These are phyloP conservation scores for Agaricus blazei DNA, from an alignment of 768 basidiomycete species.

Conservation along the genomic window DNA sequence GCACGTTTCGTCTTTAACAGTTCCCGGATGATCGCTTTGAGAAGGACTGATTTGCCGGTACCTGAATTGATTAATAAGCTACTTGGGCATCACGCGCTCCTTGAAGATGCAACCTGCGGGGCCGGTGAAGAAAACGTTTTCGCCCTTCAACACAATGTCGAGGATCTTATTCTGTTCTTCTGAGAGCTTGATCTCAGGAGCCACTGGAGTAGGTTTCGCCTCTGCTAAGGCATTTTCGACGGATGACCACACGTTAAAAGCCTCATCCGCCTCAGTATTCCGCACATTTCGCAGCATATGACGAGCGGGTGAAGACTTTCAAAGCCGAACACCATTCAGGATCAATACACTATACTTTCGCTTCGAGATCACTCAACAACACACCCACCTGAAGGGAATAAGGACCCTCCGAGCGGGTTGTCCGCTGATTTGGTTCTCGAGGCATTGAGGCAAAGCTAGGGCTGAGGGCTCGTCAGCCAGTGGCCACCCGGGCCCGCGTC, in stretches of 20 bases:
- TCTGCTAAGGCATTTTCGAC: neutral
- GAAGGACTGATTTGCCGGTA: constrained; percentile 69
- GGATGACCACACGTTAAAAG: neutral
- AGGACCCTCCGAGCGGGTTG: neutral
- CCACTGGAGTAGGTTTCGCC: neutral
- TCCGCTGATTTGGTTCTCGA: neutral
- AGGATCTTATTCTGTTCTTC: constrained; percentile 38
- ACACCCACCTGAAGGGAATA: no score
- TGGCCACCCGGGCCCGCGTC: no score
- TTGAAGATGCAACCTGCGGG: constrained; percentile 47
- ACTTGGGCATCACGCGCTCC: neutral
- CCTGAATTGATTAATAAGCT: constrained; percentile 24
- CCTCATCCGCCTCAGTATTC: neutral
- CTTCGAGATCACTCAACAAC: no score
- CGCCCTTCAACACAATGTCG: constrained; percentile 41
- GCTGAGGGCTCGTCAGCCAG: no score
- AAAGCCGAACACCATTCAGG: no score
- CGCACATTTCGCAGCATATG: neutral
- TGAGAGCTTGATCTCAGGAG: constrained; percentile 21
- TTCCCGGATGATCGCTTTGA: constrained; percentile 56
- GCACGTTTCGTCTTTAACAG: constrained; percentile 17
- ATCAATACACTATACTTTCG: neutral
- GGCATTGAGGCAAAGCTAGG: neutral
- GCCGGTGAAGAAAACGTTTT: constrained; percentile 72
- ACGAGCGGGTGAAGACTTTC: neutral